Evolutionary conservation across 1,284 basidiomycete genomes (phyloP), one percentile per base, ranked within the genome.

Genomic region (Cryptococcus sp.): DNA sequence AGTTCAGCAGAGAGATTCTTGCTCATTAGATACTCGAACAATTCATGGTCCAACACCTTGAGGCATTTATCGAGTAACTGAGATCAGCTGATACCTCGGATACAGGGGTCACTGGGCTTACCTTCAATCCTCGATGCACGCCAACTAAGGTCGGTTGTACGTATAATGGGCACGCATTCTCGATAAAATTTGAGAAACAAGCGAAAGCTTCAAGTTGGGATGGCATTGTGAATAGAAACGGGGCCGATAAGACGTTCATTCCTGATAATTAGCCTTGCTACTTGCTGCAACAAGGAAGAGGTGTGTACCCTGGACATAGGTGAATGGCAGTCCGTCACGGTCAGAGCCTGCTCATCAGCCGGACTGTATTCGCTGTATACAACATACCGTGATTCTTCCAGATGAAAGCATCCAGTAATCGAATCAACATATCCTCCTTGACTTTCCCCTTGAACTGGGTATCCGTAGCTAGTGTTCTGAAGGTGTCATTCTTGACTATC

Each of bases 1-100:
- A 98, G 84, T 70, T 98, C 92, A 4, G 94, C 94, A n/a, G 86
- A 87, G n/a, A 98, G 82, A 59, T 93, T 93, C 70, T 93, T 94
- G 36, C 85, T 86, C 31, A 87, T 82, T 37, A 98, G 78, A 73
- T 92, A 81, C 13, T 79, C 78, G 67, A 83, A 94, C 16, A 98
- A 79, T 41, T 91, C 87, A 0, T 85, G 82, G 69, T 98, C 94
- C 11, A 96, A 86, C 43, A 91, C 86, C 67, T 90, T 85, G 21
- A 98, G 78, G 67, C 92, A 98, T 57, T 85, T 81, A 70, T 98
- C 94, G 5, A 98, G 79, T 11, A 98, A 82, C 91, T 97, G 46
- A 50, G 16, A n/a, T 39, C 18, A 39, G 36, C 36, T 39, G 14
- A 39, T 14, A 52, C 49, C 41, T 23, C 23, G 7, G 41, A 19